Percentiles rank a stretch among this genome's conserved stretches.
phyloP scores from a whole-genome alignment of 192 early-diverging fungal species.

The Gamsiella multidivaricata region DNA sequence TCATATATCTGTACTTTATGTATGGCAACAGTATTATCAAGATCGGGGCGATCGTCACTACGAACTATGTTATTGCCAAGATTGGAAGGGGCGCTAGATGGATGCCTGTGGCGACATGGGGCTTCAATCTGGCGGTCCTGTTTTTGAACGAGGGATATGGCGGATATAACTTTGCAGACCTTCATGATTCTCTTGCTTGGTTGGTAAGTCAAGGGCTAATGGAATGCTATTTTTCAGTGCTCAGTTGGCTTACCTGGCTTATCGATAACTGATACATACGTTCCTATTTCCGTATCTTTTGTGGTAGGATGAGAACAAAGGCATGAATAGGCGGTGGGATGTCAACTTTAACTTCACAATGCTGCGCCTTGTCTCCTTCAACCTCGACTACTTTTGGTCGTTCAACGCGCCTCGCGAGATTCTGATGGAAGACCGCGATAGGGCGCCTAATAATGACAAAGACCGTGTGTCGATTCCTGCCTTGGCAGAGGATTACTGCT shows the following conservation, averaged over 20 bases:
- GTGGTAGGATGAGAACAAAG: conserved; percentile 73
- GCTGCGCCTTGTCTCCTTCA: conserved; percentile 91
- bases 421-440: conserved; percentile 37
- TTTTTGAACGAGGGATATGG: conserved; percentile 82
- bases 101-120: conserved; percentile 82
- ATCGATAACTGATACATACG: background rate
- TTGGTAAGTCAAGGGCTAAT: conserved; percentile 72
- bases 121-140: conserved; percentile 81
- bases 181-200: conserved; percentile 66
- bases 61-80: conserved; percentile 77
- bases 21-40: conserved; percentile 83
- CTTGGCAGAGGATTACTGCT: conserved; percentile 76
- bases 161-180: conserved; percentile 76
- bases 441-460: conserved; percentile 58
- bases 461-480: conserved; percentile 69
- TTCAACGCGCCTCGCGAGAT: conserved; percentile 24
- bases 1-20: conserved; percentile 72
- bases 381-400: conserved; percentile 94
- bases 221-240: background rate
- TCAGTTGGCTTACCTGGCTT: background rate
- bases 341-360: conserved; percentile 91
- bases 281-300: background rate
- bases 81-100: conserved; percentile 57
- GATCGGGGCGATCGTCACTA: conserved; percentile 69
- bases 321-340: conserved; percentile 85